Percentiles rank a stretch among this genome's conserved stretches.
Evolutionary conservation across 805 yeast species (phyloP).

Genomic region (Saturnispora gosingensis): DNA sequence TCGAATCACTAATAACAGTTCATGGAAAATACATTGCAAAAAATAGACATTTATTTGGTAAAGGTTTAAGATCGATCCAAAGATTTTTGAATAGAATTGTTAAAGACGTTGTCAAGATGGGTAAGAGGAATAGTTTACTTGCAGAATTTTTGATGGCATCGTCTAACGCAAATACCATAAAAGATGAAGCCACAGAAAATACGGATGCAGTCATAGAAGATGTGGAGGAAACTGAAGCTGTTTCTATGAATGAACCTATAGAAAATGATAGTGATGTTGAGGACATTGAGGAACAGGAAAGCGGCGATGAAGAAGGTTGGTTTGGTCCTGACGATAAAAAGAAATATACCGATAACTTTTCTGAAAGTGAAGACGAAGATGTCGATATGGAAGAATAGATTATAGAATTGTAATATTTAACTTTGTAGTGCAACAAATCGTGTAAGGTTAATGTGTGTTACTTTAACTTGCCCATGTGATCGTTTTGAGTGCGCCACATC

Average conservation of each 20-base stretch:
- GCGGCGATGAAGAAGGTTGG: constrained; percentile 29
- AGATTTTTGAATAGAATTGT: constrained; percentile 67
- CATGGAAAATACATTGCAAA: constrained; percentile 71
- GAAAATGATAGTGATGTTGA: constrained; percentile 20
- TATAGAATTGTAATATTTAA: background rate
- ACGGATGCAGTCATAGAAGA: constrained; percentile 25
- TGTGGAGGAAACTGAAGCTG: constrained; percentile 15
- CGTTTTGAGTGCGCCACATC: background rate
- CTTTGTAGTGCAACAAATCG: background rate
- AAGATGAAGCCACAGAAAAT: constrained; percentile 15
- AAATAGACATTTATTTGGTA: constrained; percentile 53
- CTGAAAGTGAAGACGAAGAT: constrained; percentile 30
- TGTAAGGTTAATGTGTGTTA: background rate
- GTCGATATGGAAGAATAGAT: constrained; percentile 1
- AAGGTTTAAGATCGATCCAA: constrained; percentile 60
- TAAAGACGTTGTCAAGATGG: constrained; percentile 55
- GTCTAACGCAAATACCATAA: constrained; percentile 3
- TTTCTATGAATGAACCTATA: constrained; percentile 13
- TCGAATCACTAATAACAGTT: constrained; percentile 50
- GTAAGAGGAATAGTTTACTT: constrained; percentile 45
- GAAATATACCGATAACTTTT: constrained; percentile 24
- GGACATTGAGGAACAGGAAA: constrained; percentile 25
- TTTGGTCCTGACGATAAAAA: constrained; percentile 27
- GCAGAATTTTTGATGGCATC: constrained; percentile 39
- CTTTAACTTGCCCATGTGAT: too few species aligned